phyloP scores from a whole-genome alignment of 495 filamentous ascomycete species.

The Aspergillus ellipticus region DNA sequence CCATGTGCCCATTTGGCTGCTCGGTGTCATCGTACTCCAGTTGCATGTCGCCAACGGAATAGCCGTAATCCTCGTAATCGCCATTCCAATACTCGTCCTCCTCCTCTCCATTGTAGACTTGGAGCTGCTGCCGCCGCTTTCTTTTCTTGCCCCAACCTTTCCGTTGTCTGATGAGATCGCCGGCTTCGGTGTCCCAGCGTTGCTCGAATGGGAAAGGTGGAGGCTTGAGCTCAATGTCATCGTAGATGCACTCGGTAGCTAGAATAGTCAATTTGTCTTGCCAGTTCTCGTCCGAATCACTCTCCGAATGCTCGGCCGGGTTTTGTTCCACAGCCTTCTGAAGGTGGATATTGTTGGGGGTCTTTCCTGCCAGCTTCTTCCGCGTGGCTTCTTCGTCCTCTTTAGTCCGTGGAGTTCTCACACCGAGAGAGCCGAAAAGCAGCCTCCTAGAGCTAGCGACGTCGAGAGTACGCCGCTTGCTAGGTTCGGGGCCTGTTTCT shows the following conservation, averaged over 20 bases:
- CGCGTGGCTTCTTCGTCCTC: slow-evolving; percentile 61
- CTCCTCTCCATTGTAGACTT: slow-evolving; percentile 36
- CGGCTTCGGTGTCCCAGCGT: slow-evolving; percentile 78
- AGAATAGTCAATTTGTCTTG: slow-evolving; percentile 63
- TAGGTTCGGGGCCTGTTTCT: slow-evolving; percentile 17
- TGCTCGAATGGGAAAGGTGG: slow-evolving; percentile 90
- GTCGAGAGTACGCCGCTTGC: slow-evolving; percentile 52
- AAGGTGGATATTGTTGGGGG: slow-evolving; percentile 20
- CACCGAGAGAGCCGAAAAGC: slow-evolving; percentile 69
- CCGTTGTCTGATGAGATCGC: slow-evolving; percentile 38
- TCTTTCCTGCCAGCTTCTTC: slow-evolving; percentile 47
- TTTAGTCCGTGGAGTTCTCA: slow-evolving; percentile 63
- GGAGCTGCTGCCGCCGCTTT: slow-evolving; percentile 53
- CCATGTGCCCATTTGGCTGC: slow-evolving; percentile 11
- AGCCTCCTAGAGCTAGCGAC: slow-evolving; percentile 62
- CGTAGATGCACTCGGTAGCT: slow-evolving; percentile 79
- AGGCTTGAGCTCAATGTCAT: slow-evolving; percentile 67
- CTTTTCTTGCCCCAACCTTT: slow-evolving; percentile 49
- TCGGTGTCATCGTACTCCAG: slow-evolving; percentile 54
- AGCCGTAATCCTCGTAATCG: slow-evolving; percentile 19
- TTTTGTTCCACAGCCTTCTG: slow-evolving; percentile 18
- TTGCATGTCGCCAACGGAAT: slow-evolving; percentile 33
- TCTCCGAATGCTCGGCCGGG: slow-evolving; percentile 16
- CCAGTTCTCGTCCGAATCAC: slow-evolving; percentile 54
- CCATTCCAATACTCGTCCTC: slow-evolving; percentile 29